phyloP scores from a whole-genome alignment of 2,329 filamentous ascomycete species.

The Aphanoascus verrucosus region DNA sequence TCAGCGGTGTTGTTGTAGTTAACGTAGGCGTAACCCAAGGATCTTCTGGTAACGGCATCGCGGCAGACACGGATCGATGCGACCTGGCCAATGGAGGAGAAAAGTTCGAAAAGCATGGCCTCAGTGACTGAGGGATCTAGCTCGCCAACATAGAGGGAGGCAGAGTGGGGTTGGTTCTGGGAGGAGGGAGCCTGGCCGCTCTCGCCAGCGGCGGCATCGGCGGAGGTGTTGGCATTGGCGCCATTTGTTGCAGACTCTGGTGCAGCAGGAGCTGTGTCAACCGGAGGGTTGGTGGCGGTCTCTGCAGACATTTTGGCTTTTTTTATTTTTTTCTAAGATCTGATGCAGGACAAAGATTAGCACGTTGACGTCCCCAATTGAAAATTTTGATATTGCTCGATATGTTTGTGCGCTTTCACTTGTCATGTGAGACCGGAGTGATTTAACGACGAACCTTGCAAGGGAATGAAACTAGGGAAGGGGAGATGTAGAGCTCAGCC shows the following conservation, averaged over 20 bases:
- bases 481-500: not conserved
- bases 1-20: constrained; percentile 98
- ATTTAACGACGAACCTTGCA: not conserved
- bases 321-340: constrained; percentile 45
- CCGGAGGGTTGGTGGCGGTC: constrained; percentile 59
- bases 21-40: constrained; percentile 97
- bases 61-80: constrained; percentile 99
- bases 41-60: constrained; percentile 95
- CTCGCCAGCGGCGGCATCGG: constrained; percentile 31
- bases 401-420: not conserved
- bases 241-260: constrained; percentile 37
- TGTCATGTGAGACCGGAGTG: constrained; percentile 5
- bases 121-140: constrained; percentile 96
- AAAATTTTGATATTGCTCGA: not conserved
- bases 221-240: constrained; percentile 58
- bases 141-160: constrained; percentile 97
- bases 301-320: constrained; percentile 65
- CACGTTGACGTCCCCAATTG: not conserved
- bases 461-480: not conserved
- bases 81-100: constrained; percentile 97
- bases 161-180: constrained; percentile 77
- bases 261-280: constrained; percentile 52
- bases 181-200: constrained; percentile 42
- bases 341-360: constrained; percentile 5
- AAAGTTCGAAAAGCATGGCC: constrained; percentile 99